Evolutionary conservation across 176 grass and related monocot genomes (phyloP).

Genomic region (Rhipidocladum racemiflorum): DNA sequence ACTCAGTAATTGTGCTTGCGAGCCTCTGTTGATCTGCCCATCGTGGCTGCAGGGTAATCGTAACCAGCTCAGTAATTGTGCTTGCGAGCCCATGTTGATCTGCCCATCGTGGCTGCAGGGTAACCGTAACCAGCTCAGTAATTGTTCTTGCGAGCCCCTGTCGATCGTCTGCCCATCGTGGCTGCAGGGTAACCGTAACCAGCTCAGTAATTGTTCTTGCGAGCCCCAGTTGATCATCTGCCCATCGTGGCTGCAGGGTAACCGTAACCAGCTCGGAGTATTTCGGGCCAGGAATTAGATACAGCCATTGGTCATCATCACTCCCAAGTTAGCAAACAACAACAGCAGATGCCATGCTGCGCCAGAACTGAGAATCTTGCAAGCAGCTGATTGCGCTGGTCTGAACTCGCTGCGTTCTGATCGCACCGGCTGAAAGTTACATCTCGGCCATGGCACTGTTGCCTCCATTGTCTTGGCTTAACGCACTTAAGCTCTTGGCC

Average conservation of each 20-base stretch:
- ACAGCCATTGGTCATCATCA: background rate
- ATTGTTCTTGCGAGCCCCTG: background rate
- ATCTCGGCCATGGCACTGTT: background rate
- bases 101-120: slow-evolving; percentile 37
- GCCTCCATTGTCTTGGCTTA: background rate
- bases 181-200: slow-evolving; percentile 37
- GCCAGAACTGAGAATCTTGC: background rate
- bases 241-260: slow-evolving; percentile 41
- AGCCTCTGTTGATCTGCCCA: background rate
- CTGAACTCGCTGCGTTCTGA: background rate
- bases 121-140: too few relatives aligned
- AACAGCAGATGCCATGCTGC: slow-evolving; percentile 24
- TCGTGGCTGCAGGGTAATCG: slow-evolving; percentile 45
- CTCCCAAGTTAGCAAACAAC: background rate
- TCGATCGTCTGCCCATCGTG: slow-evolving; percentile 16
- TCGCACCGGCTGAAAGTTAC: slow-evolving; percentile 42
- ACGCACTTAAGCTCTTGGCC: background rate
- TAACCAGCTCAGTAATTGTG: background rate
- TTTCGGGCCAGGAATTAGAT: slow-evolving; percentile 25
- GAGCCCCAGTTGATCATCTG: background rate
- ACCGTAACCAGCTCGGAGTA: too few relatives aligned
- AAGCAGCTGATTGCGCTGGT: background rate
- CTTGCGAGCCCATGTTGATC: background rate
- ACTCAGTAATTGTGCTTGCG: background rate
- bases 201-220: background rate